Evolutionary conservation across 495 filamentous ascomycete species (phyloP), one percentile per base, ranked within the genome.

Genomic region (Xylaria curta): DNA sequence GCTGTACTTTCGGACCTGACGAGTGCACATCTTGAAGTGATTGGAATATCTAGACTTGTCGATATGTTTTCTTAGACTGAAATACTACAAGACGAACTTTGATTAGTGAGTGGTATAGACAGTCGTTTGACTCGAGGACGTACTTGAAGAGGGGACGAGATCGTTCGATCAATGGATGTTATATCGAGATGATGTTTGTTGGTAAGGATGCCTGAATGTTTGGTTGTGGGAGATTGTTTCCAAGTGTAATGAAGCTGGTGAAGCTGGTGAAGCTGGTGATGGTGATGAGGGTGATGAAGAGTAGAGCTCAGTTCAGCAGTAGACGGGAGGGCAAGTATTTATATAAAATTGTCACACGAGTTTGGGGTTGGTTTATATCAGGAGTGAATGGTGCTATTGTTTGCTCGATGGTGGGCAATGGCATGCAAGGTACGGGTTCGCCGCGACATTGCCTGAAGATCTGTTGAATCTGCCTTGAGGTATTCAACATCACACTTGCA

Each of bases 21-120:
- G 69, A 31, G 68, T 70, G 59, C 69, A 71, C 69, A 71, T 71
- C 28, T 59, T 71, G 69, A 46, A 64, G 38, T 59, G 24, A n/a
- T 54, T 49, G 5, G 38, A 3, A n/a, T 2, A 9, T 15, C n/a
- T n/a, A n/a, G 38, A 69, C 54, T 61, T 60, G 33, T 67, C 21
- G 66, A 58, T 12, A 15, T 31, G 33, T 44, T 12, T 31, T 47
- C 4, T 21, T 36, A 40, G 28, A 49, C 44, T 24, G 31, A 51
- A 12, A 24, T 12, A 9, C n/a, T 67, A 7, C 33, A 38, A 40
- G 8, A 31, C 31, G 38, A 59, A 9, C 12, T 19, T 24, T 38
- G 19, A 4, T 69, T 44, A 54, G 68, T 44, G 10, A 51, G n/a
- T 38, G 28, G 4, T 46, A 17, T 10, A 28, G 36, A 38, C 8